Evolutionary conservation across 805 yeast species (phyloP), one percentile per base, ranked within the genome.

Genomic region (Saccharomyces cerevisiae): DNA sequence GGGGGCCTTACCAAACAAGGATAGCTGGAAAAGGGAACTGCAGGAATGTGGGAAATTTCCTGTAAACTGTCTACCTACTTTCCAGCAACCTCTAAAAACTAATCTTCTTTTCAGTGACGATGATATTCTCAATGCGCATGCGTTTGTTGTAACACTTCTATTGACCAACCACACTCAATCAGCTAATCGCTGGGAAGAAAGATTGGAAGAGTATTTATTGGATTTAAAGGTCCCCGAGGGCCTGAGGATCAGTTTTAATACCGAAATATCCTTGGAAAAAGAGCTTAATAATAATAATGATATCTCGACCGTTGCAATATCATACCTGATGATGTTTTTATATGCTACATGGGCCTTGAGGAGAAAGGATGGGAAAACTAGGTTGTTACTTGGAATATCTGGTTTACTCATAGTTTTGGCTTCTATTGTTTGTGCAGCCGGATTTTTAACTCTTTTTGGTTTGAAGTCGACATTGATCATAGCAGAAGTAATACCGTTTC

Each of bases 401-500:
- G 99, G 98, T 1, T 87, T 92, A 26, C 55, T 82, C 4, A 86
- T 91, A 41, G 96, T 94, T 13, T 70, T 89, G 26, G 68, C 89
- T 9, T 90, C 97, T 0, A 96, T 92, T 0, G 69, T 81, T 0
- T 79, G 96, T 1, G 82, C 97, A 0, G 88, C 90, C 0, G 98
- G 98, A 0, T 61, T 89, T 4, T 87, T 89, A 70, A 80, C 94
- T 11, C 62, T 79, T 5, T 55, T 87, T n/a, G 95, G 94, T 0
- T 71, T 91, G 50, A 89, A 87, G 63, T 87, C 96, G 0, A 92
- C 98, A 0, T 74, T 92, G 47, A 91, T 92, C 59, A 89, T 92
- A 54, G 97, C 98, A 2, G 98, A 94, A 68, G 99, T 92, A 5
- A 92, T 92, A 32, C 98, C 98, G 9, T 92, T 92, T 65, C 74